A percentile compares a stretch with the other conserved stretches of the same genome.
These are phyloP conservation scores for Kwoniella shivajii DNA, from an alignment of 1,284 basidiomycete species.

Conservation along the genomic window DNA sequence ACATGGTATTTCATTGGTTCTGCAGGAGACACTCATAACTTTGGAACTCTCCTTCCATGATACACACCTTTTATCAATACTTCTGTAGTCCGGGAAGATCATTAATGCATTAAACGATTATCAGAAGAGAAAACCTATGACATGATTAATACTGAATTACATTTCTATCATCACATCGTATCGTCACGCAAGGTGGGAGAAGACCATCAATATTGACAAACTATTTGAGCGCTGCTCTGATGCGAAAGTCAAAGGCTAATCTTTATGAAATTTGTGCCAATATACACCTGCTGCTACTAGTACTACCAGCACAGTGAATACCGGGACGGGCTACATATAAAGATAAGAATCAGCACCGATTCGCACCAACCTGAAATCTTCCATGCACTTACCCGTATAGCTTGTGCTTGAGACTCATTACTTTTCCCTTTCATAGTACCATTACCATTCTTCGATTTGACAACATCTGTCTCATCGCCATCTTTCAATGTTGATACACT, in stretches of 20 bases:
- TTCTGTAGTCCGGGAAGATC: too few relatives aligned
- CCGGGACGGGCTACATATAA: constrained; percentile 29
- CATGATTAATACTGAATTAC: neutral
- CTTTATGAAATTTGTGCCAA: constrained; percentile 27
- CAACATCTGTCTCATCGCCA: constrained; percentile 10
- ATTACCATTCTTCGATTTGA: neutral
- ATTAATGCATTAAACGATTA: too few relatives aligned
- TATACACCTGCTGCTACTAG: constrained; percentile 45
- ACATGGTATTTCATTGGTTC: too few relatives aligned
- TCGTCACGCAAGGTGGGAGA: too few relatives aligned
- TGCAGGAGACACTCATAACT: too few relatives aligned
- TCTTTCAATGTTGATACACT: constrained; percentile 47
- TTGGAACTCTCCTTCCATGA: too few relatives aligned
- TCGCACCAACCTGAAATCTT: neutral
- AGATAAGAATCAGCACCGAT: neutral
- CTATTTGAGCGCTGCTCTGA: too few relatives aligned
- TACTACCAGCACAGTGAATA: constrained; percentile 43
- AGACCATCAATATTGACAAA: too few relatives aligned
- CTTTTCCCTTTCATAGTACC: constrained; percentile 6
- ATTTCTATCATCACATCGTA: neutral
- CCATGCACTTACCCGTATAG: constrained; percentile 14
- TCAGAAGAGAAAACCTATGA: neutral
- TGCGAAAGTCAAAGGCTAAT: too few relatives aligned
- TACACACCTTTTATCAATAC: too few relatives aligned
- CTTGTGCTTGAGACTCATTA: constrained; percentile 1